phyloP scores from a whole-genome alignment of 164 flowering plant genomes.

The Cinnamomum chago region DNA sequence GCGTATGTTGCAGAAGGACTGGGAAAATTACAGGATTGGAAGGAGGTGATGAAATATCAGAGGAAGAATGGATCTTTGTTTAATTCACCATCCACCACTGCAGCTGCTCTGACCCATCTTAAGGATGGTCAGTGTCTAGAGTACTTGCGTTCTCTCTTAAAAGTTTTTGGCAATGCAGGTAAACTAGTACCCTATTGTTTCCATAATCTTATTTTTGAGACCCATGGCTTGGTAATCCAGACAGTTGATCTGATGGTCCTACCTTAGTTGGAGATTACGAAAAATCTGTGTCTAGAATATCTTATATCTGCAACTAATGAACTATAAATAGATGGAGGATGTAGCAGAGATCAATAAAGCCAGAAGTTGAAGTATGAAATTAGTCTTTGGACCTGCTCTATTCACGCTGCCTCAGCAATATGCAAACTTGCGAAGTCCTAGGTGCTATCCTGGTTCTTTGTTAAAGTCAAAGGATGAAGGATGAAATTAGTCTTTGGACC shows the following conservation, averaged over 20 bases:
- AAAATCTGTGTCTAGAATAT: no score
- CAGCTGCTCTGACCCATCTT: slow-evolving; percentile 56
- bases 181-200: not conserved
- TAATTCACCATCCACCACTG: slow-evolving; percentile 87
- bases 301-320: no score
- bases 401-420: not conserved
- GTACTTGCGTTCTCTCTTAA: slow-evolving; percentile 54
- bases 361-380: no score
- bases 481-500: no score
- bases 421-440: no score
- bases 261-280: no score
- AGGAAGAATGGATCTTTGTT: slow-evolving; percentile 86
- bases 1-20: slow-evolving; percentile 83
- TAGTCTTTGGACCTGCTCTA: no score
- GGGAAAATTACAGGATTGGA: slow-evolving; percentile 59
- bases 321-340: not conserved
- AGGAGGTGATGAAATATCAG: slow-evolving; percentile 65
- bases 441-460: no score
- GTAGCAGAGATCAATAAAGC: not conserved
- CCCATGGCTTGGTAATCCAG: no score
- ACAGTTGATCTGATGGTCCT: no score
- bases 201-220: no score
- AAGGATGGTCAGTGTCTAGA: slow-evolving; percentile 48
- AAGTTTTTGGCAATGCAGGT: slow-evolving; percentile 71
- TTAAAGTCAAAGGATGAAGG: no score